Base-by-base conservation (phyloP, 2,329 filamentous ascomycete genomes). In the Aotearoamyces nothofagi region DNA sequence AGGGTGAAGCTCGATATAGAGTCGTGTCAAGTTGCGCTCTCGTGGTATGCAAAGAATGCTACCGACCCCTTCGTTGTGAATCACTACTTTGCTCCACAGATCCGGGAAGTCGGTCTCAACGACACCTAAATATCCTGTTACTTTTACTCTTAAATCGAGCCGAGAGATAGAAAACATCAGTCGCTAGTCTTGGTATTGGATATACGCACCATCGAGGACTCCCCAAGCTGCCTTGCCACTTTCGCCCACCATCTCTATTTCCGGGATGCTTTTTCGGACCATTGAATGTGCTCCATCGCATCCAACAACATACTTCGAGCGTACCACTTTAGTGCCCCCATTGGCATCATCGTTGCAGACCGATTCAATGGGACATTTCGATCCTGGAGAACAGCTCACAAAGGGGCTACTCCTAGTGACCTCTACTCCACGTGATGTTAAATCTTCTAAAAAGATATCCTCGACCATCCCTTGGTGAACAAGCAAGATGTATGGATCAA, bases 291-390 rank as follows among this genome's bases (percentile, higher is more conserved):
- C 63, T 12, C 60, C 60, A 36, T 64, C 60, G 30, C 68, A 73
- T 1, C 75, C 76, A 4, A 82, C 58, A 16, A 81, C 56, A 36
- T 76, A 81, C 43, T 73, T 73, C 5, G 65, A 60, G 19, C 19
- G 19, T 3, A 75, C 51, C 0, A 49, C 43, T 3, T 64, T 59
- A 1, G 61, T 66, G 32, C 70, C 66, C 24, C 67, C 64, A 4
- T 57, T 53, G 1, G 57, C 46, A 2, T 73, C 41, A 35, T 69
- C 71, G 32, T 66, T 69, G 16, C 68, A 54, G n/a, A 65, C 40
- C 5, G 59, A 49, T 5, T 35, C 47, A 26, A 39, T 50, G 4
- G 31, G 37, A 43, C 17, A 31, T 26, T 33, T 25, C 11, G 22
- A n/a, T n/a, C n/a, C 19, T n/a, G 3, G 37, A 41, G 2, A 47